Percentiles rank a stretch among this genome's conserved stretches.
Evolutionary conservation across 345 rosid species (phyloP).

Genomic region (Barbarea vulgaris): DNA sequence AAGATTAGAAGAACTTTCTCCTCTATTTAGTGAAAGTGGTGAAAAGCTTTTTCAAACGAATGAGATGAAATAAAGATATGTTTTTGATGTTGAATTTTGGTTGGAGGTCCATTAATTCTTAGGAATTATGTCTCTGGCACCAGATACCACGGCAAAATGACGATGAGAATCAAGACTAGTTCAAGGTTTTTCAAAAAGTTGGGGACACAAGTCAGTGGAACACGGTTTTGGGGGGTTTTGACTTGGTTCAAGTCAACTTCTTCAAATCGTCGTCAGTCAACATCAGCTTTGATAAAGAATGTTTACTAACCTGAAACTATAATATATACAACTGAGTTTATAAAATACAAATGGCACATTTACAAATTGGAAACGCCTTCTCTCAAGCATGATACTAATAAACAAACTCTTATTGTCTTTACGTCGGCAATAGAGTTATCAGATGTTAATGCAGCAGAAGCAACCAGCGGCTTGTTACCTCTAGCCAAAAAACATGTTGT

Average conservation of each 20-base stretch:
- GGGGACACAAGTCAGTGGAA: conserved; percentile 37
- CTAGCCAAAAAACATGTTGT: no score
- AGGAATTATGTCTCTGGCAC: conserved; percentile 9
- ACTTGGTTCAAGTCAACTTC: conserved; percentile 18
- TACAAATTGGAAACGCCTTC: no score
- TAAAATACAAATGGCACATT: no score
- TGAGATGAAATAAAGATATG: not conserved
- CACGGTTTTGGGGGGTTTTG: conserved; percentile 29
- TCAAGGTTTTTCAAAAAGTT: conserved; percentile 26
- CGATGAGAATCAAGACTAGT: conserved; percentile 27
- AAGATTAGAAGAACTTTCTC: no score
- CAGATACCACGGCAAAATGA: not conserved
- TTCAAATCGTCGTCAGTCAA: not conserved
- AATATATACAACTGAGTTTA: not conserved
- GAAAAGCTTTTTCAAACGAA: not conserved
- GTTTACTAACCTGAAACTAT: not conserved
- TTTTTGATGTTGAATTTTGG: not conserved
- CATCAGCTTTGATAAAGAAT: not conserved
- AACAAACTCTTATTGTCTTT: no score
- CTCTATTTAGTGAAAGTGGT: not conserved
- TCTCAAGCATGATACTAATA: no score
- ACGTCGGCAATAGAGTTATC: no score
- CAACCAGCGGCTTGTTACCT: no score
- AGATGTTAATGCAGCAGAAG: no score
- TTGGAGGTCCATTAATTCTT: not conserved